Percentiles rank a stretch among this genome's conserved stretches.
These are phyloP conservation scores for Yarrowia sp. DNA, from an alignment of 805 yeast genomes.

Conservation along the genomic window DNA sequence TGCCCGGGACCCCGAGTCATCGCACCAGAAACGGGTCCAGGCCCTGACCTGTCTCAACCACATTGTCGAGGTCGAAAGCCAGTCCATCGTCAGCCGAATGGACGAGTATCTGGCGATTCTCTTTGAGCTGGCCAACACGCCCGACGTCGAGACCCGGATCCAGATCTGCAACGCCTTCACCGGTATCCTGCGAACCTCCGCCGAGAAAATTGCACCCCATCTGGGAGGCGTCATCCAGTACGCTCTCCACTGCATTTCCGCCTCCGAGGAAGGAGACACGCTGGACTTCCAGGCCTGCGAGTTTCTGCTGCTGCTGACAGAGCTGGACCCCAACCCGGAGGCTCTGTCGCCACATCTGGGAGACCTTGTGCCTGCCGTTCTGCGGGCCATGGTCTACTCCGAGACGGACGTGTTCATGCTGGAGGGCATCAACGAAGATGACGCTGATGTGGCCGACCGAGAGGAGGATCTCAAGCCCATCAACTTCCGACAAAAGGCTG, in stretches of 20 bases:
- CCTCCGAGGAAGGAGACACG: constrained; percentile 53
- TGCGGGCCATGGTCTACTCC: constrained; percentile 82
- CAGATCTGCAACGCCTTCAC: constrained; percentile 78
- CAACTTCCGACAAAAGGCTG: constrained; percentile 62
- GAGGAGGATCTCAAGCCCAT: constrained; percentile 87
- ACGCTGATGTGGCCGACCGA: constrained; percentile 72
- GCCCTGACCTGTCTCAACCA: constrained; percentile 73
- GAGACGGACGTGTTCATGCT: constrained; percentile 72
- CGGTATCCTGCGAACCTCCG: constrained; percentile 66
- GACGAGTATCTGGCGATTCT: constrained; percentile 65
- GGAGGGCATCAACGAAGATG: constrained; percentile 68
- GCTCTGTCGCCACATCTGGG: constrained; percentile 44
- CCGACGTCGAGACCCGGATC: constrained; percentile 58
- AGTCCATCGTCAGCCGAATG: constrained; percentile 57
- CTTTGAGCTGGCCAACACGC: constrained; percentile 67
- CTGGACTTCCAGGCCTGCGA: constrained; percentile 93
- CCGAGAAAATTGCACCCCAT: constrained; percentile 78
- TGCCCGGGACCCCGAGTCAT: constrained; percentile 38
- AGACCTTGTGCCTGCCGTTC: constrained; percentile 69
- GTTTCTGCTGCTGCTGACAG: constrained; percentile 73
- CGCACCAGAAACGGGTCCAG: constrained; percentile 55
- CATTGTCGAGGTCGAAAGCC: constrained; percentile 68
- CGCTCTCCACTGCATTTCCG: constrained; percentile 68
- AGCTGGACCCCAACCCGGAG: constrained; percentile 56
- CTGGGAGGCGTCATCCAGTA: constrained; percentile 82